These are phyloP conservation scores for Microdochium trichocladiopsis DNA, from an alignment of 2,329 filamentous ascomycete species.

Conservation along the genomic window DNA sequence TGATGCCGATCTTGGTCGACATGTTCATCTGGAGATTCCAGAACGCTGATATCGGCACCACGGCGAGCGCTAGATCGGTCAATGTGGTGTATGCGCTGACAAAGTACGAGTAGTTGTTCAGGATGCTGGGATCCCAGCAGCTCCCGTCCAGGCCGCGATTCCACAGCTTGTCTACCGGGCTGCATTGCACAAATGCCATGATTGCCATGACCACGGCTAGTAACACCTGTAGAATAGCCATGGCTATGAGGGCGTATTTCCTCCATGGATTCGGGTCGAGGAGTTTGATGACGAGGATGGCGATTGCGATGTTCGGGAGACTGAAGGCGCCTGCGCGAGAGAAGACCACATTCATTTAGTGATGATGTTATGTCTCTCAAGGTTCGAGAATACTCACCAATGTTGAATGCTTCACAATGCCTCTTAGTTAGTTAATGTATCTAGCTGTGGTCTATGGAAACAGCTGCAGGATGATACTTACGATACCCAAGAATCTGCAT, in stretches of 20 bases:
- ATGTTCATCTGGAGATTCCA: conserved; percentile 17
- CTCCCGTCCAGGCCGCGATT: conserved; percentile 5
- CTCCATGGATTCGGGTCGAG: conserved; percentile 15
- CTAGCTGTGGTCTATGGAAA: no score
- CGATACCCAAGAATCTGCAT: conserved; percentile 19
- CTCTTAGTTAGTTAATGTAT: not conserved
- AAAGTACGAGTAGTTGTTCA: conserved; percentile 15
- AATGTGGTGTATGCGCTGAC: conserved; percentile 17
- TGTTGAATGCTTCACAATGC: conserved; percentile 12
- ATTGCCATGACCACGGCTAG: conserved; percentile 14
- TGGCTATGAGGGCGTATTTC: conserved; percentile 9
- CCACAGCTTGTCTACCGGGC: conserved; percentile 12
- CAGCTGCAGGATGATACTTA: not conserved
- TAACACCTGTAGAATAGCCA: conserved; percentile 14
- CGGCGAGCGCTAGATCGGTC: conserved; percentile 17
- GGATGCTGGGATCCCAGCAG: conserved; percentile 14
- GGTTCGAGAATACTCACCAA: conserved; percentile 6
- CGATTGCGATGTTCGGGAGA: conserved; percentile 19
- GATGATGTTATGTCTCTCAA: not conserved
- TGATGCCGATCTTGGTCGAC: conserved; percentile 14
- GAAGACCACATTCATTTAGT: not conserved
- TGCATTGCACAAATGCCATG: conserved; percentile 17
- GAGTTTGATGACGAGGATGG: conserved; percentile 15
- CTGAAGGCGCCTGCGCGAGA: conserved; percentile 9
- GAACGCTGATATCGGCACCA: conserved; percentile 14